These are phyloP conservation scores for Phytopythium vexans DNA, from an alignment of 352 stramenopile genomes.

Conservation along the genomic window DNA sequence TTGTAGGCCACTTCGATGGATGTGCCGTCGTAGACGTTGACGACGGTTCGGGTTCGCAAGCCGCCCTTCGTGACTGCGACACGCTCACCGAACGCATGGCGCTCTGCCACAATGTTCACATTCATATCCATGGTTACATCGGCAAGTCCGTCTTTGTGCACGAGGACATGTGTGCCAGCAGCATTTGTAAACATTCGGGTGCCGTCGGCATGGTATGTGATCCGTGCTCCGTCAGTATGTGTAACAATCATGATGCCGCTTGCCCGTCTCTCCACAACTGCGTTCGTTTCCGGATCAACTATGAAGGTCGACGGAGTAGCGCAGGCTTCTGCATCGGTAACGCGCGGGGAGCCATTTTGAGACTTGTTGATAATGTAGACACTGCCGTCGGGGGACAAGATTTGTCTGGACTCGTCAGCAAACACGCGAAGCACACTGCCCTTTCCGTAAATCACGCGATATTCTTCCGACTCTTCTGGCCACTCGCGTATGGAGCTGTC, in stretches of 20 bases:
- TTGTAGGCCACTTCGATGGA: constrained; percentile 68
- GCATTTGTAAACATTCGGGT: constrained; percentile 58
- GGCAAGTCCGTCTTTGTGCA: constrained; percentile 47
- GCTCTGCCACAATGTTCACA: constrained; percentile 55
- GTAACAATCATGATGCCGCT: constrained; percentile 64
- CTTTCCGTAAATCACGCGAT: constrained; percentile 56
- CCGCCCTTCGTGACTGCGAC: constrained; percentile 73
- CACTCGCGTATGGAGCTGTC: not conserved
- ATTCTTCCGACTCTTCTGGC: constrained; percentile 15
- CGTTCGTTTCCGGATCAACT: constrained; percentile 71
- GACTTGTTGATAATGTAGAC: constrained; percentile 9
- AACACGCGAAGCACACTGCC: constrained; percentile 53
- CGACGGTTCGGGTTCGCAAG: constrained; percentile 45
- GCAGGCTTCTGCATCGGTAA: not conserved
- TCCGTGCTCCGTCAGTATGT: constrained; percentile 48
- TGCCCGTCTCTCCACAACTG: constrained; percentile 44
- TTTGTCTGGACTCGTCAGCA: constrained; percentile 23
- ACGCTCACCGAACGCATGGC: constrained; percentile 49
- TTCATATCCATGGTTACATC: constrained; percentile 71
- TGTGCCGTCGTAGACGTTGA: constrained; percentile 55
- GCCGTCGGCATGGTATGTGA: constrained; percentile 64
- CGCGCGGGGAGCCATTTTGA: not conserved
- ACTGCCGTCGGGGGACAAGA: constrained; percentile 53
- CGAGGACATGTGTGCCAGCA: constrained; percentile 42
- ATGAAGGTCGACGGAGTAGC: constrained; percentile 17